Percentiles rank a stretch among this genome's conserved stretches.
phyloP scores from a whole-genome alignment of 495 filamentous ascomycete genomes.

The Xylaria castorea region DNA sequence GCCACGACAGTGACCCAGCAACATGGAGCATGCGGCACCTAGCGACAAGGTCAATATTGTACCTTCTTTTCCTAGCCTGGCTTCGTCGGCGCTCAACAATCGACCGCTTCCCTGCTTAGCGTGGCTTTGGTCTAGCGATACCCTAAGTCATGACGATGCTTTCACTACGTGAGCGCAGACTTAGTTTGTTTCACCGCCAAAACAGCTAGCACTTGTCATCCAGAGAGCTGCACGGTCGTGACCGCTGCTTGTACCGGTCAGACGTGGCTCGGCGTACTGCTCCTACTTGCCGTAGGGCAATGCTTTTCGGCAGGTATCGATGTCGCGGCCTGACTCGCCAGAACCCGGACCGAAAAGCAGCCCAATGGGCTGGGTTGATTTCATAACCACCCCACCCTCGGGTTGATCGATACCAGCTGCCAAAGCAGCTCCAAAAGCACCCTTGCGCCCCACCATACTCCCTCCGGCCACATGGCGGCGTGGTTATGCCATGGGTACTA shows the following conservation, averaged over 20 bases:
- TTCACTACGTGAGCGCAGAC: conserved; percentile 6
- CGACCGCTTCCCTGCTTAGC: conserved; percentile 17
- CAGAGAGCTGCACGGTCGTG: conserved; percentile 18
- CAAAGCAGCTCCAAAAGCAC: conserved; percentile 31
- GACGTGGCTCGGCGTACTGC: conserved; percentile 27
- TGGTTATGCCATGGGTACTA: conserved; percentile 26
- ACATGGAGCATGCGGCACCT: conserved; percentile 4
- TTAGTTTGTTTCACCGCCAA: conserved; percentile 16
- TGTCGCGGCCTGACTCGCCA: conserved; percentile 32
- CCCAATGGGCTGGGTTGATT: conserved; percentile 30
- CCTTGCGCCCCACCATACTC: conserved; percentile 25
- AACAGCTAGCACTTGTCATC: conserved; percentile 11
- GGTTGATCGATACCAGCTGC: conserved; percentile 30
- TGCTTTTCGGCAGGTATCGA: conserved; percentile 29
- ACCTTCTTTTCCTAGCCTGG: conserved; percentile 6
- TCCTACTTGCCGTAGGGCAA: conserved; percentile 28
- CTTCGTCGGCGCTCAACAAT: conserved; percentile 17
- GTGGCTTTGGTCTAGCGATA: conserved; percentile 8
- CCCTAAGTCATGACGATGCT: conserved; percentile 20
- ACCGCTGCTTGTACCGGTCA: conserved; percentile 23
- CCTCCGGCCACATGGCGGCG: conserved; percentile 31
- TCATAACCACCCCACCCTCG: conserved; percentile 30
- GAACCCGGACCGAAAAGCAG: conserved; percentile 33
- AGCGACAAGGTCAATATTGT: conserved; percentile 6
- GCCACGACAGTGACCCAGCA: conserved; percentile 27